phyloP scores from a whole-genome alignment of 495 filamentous ascomycete species.

The Poronia punctata region DNA sequence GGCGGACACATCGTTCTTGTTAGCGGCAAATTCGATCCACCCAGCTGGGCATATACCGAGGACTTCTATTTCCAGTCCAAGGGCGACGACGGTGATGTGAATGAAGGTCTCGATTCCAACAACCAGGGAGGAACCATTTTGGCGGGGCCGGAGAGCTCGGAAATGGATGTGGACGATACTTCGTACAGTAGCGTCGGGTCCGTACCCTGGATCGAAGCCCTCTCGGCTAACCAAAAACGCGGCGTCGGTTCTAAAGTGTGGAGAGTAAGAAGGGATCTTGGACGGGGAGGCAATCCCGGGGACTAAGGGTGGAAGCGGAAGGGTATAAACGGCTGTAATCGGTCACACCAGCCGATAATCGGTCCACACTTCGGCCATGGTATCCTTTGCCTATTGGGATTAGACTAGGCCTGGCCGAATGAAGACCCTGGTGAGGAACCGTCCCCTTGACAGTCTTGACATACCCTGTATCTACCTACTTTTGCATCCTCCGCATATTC shows the following conservation, averaged over 20 bases:
- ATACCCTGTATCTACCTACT: too few relatives aligned
- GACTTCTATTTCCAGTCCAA: conserved; percentile 29
- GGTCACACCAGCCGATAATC: too few relatives aligned
- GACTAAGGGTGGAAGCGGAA: too few relatives aligned
- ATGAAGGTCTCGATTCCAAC: conserved; percentile 5
- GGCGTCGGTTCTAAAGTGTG: conserved; percentile 45
- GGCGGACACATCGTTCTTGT: conserved; percentile 46
- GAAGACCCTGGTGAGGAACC: too few relatives aligned
- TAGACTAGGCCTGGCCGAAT: too few relatives aligned
- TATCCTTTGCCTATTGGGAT: too few relatives aligned
- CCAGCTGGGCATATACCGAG: conserved; percentile 53
- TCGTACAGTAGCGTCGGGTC: conserved; percentile 8
- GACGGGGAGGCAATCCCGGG: conserved; percentile 18
- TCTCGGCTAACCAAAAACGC: conserved; percentile 42
- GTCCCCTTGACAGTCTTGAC: too few relatives aligned
- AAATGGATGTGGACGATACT: background rate
- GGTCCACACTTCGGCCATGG: too few relatives aligned
- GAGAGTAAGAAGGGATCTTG: conserved; percentile 50
- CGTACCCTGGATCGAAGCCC: conserved; percentile 45
- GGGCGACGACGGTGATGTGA: conserved; percentile 16
- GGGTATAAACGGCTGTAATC: too few relatives aligned
- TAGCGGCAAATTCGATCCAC: conserved; percentile 50
- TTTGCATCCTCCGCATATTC: too few relatives aligned
- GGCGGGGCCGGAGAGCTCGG: conserved; percentile 5
- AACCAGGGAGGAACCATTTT: conserved; percentile 1